Base-by-base conservation (phyloP, 352 stramenopile species). In the Globisporangium camurandrum region DNA sequence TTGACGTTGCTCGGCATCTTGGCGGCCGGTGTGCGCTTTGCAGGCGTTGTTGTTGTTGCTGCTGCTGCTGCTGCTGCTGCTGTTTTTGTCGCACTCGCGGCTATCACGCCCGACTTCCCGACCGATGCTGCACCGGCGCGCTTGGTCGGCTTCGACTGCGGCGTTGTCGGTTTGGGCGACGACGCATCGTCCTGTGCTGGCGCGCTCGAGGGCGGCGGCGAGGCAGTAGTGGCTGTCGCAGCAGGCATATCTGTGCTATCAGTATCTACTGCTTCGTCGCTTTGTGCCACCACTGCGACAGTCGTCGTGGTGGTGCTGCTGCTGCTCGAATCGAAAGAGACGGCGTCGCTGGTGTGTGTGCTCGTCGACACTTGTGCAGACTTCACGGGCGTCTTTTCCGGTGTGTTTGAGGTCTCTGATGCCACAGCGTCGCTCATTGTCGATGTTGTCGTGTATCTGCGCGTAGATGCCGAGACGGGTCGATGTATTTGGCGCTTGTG, bases 1-100 rank as follows among this genome's bases (percentile, higher is more conserved):
- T 59, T 59, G 2, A 37, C 24, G 22, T 27, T 31, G 45, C 44
- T 59, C 27, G 52, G 37, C 52, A 59, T 53, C 37, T 53, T 53
- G 17, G 52, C 45, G 7, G 42, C 36, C 3, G 52, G 52, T 1
- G 37, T 59, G 27, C 31, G 31, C 37, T 59, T 59, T 23, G 44
- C 36, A 1, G 52, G 37, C 6, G 37, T 53, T 9, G 36, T 24
- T 8, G 14, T 26, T 4, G 5, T 19, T 16, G 36, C 36, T 16
- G 36, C 30, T 16, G 30, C 30, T n/a, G n/a, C n/a, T n/a, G n/a
- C n/a, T n/a, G n/a, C n/a, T 20, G 12, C 33, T 39, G 14, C 19
- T 39, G 33, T n/a, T 39, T n/a, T 39, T 39, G n/a, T n/a, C 30
- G 42, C 20, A n/a, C 23, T 56, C 31, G 26, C 19, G 2, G 9